phyloP scores from a whole-genome alignment of 441 rosid species.

The Biscutella auriculata region DNA sequence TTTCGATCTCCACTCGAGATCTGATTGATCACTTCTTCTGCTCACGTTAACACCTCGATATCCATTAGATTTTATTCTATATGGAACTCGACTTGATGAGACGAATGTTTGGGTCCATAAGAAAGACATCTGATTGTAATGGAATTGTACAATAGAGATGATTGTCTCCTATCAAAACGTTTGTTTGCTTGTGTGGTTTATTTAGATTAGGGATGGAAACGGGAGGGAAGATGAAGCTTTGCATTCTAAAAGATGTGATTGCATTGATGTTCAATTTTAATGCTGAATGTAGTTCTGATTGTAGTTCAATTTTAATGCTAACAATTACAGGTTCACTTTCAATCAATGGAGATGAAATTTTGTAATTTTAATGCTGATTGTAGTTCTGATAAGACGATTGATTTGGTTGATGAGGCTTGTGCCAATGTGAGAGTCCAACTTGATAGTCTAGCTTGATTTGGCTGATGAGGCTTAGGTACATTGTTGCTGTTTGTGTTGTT shows the following conservation, averaged over 20 bases:
- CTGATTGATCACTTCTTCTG: neutral
- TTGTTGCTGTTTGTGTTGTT: conserved; percentile 1
- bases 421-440: conserved; percentile 83
- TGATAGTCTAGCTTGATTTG: too few relatives aligned
- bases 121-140: too few relatives aligned
- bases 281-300: too few relatives aligned
- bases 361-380: too few relatives aligned
- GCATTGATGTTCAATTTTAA: too few relatives aligned
- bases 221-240: neutral
- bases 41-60: neutral
- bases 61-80: neutral
- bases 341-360: too few relatives aligned
- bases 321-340: too few relatives aligned
- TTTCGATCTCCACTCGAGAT: neutral
- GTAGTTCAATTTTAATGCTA: too few relatives aligned
- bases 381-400: too few relatives aligned
- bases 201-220: neutral
- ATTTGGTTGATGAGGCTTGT: conserved; percentile 86
- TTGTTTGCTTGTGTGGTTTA: neutral
- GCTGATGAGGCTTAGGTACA: too few relatives aligned
- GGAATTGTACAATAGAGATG: too few relatives aligned
- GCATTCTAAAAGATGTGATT: neutral
- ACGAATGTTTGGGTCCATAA: too few relatives aligned
- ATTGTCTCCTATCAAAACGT: neutral
- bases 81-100: neutral